A percentile compares a stretch with the other conserved stretches of the same genome.
These are phyloP conservation scores for Colletotrichum abscissum DNA, from an alignment of 2,329 filamentous ascomycete species.

Conservation along the genomic window DNA sequence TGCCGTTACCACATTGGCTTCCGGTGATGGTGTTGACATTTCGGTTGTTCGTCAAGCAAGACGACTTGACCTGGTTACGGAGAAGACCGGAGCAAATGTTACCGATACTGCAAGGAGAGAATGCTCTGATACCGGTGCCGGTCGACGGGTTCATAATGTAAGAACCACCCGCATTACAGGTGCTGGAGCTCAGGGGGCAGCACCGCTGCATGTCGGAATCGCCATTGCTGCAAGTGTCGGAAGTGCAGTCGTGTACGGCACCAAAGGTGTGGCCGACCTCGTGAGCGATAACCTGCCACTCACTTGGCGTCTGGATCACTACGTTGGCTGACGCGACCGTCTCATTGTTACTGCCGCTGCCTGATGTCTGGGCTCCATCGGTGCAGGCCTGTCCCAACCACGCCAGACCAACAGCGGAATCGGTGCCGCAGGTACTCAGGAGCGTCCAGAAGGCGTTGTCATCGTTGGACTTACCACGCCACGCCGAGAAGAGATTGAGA, in stretches of 20 bases:
- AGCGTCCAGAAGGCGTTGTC: slow-evolving; percentile 94
- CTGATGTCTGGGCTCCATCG: slow-evolving; percentile 65
- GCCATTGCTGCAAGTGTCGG: slow-evolving; percentile 72
- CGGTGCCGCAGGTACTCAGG: slow-evolving; percentile 83
- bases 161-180: slow-evolving; percentile 79
- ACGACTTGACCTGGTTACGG: slow-evolving; percentile 78
- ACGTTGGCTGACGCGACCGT: slow-evolving; percentile 90
- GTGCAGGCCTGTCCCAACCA: slow-evolving; percentile 93
- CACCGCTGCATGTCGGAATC: slow-evolving; percentile 69
- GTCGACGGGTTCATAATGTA: slow-evolving; percentile 99
- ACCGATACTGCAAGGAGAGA: slow-evolving; percentile 90
- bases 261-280: slow-evolving; percentile 96
- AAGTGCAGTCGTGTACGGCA: slow-evolving; percentile 91
- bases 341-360: slow-evolving; percentile 66
- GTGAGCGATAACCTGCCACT: slow-evolving; percentile 97
- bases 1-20: slow-evolving; percentile 94
- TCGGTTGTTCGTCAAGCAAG: slow-evolving; percentile 87
- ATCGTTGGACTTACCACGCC: slow-evolving; percentile 84
- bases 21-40: slow-evolving; percentile 84
- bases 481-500: slow-evolving; percentile 87
- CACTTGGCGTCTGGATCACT: slow-evolving; percentile 82
- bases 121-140: slow-evolving; percentile 75
- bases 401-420: slow-evolving; percentile 87
- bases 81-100: slow-evolving; percentile 92
- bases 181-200: slow-evolving; percentile 77